Evolutionary conservation across 2,329 filamentous ascomycete species (phyloP), one percentile per base, ranked within the genome.

Genomic region (Penicillium oxalicum): DNA sequence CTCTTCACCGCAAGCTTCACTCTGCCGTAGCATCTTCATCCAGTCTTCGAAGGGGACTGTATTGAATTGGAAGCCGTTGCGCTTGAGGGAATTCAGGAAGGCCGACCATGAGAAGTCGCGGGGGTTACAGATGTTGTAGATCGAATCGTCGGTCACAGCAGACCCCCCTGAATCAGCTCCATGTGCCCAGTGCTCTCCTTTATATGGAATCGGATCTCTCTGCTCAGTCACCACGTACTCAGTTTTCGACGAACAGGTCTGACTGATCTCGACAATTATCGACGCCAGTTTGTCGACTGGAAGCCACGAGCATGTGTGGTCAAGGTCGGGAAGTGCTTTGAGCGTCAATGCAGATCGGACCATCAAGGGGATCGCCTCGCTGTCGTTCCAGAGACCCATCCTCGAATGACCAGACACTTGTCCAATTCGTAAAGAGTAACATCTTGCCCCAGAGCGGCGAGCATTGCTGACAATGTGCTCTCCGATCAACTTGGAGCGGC

Each of bases 341-440:
- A 67, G 38, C 0, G 60, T 63, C 42, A 64, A 38, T 0, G 63
- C 61, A 5, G 2, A 68, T 2, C 63, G 60, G 2, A 69, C 58
- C 56, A 69, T 60, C 5, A 68, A 45, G 2, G 66, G 66, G 0
- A 67, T 44, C 1, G 63, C 63, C 40, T 69, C 66, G 0, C 46
- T 58, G 42, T 66, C 63, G 44, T 68, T 69, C 66, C 66, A 69
- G 4, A 65, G 45, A 1, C 64, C 64, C 26, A 56, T 60, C 36
- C 61, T 61, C 1, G 65, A 66, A 41, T 67, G 62, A 3, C 66
- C 65, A 0, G 64, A 66, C 0, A 68, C 61, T 45, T 68, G 66
- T 0, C 66, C 66, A 13, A 67, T 68, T 2, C 66, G 62, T 4
- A 68, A 60, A 0, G 64, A 62, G 47, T 59, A 66, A 0, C 60